These are phyloP conservation scores for Colletotrichum incanum DNA, from an alignment of 2,329 filamentous ascomycete species.

Conservation along the genomic window DNA sequence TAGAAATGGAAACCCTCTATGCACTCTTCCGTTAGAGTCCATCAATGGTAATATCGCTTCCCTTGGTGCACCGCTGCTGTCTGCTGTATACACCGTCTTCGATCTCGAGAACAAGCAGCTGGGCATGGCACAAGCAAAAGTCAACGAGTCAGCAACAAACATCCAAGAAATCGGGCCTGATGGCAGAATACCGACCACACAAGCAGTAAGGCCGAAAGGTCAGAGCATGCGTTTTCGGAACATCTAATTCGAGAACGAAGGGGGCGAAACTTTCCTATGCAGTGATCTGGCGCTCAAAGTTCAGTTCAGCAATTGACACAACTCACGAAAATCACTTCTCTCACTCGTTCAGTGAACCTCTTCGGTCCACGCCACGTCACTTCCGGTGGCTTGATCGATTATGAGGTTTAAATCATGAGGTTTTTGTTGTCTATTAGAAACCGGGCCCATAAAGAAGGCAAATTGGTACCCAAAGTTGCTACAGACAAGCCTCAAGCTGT, in stretches of 20 bases:
- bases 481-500: neutral
- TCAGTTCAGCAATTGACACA: no score
- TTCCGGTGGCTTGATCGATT: no score
- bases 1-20: no score
- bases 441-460: no score
- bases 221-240: neutral
- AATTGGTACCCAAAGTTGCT: neutral
- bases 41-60: constrained; percentile 3
- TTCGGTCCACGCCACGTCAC: no score
- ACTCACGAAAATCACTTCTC: no score
- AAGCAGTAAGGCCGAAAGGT: neutral
- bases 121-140: neutral
- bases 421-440: no score
- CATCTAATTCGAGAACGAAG: neutral
- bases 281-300: neutral
- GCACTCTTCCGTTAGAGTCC: neutral
- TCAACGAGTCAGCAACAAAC: neutral
- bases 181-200: neutral
- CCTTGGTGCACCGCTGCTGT: neutral
- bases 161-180: neutral
- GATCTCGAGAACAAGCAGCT: constrained; percentile 1
- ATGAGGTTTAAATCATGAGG: no score
- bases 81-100: neutral
- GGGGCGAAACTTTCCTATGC: neutral
- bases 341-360: no score